Evolutionary conservation across 176 grass and related monocot genomes (phyloP), one percentile per base, ranked within the genome.

Genomic region (Puccinellia tenuiflora): DNA sequence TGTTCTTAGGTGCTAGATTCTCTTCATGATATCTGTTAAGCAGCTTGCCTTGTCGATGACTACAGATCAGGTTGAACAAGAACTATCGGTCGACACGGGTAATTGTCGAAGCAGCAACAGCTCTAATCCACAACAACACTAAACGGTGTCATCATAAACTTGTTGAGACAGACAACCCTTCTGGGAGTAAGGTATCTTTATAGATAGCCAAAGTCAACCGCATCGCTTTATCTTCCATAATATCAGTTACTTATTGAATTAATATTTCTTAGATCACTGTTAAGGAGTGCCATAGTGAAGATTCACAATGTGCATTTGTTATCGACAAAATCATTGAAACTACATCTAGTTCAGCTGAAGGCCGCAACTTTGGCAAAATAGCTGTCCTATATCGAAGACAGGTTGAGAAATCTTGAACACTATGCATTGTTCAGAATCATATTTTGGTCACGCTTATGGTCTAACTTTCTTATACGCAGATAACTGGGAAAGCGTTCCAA

Each of bases 401-500:
- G 91, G 95, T 98, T 90, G 75, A 87, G 53, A 54, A 45, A 48
- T 71, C 24, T 77, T 60, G 9, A 56, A 80, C 37, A 22, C 25
- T 67, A 13, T 34, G 12, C 75, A 31, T 42, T 57, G 18, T 86
- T 76, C 28, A 75, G 81, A 79, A 85, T 33, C 35, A 80, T 79
- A 68, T 83, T 75, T 71, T 78, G 54, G 71, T 86, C 76, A 78
- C 39, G 54, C 63, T 88, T 76, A 47, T 18, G 3, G 12, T 75
- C 38, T 92, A 54, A 85, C 17, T 79, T 79, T 63, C 16, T 77
- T 73, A 73, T 42, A 85, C 35, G 51, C 79, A 95, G 95, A 78
- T 98, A 76, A 91, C 95, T 88, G 95, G 95, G n/a, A 98, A 95
- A 93, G 53, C 87, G n/a, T 98, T 98, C 74, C 95, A 98, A 83